These are phyloP conservation scores for Brassica nigra DNA, from an alignment of 345 rosid species.

Conservation along the genomic window DNA sequence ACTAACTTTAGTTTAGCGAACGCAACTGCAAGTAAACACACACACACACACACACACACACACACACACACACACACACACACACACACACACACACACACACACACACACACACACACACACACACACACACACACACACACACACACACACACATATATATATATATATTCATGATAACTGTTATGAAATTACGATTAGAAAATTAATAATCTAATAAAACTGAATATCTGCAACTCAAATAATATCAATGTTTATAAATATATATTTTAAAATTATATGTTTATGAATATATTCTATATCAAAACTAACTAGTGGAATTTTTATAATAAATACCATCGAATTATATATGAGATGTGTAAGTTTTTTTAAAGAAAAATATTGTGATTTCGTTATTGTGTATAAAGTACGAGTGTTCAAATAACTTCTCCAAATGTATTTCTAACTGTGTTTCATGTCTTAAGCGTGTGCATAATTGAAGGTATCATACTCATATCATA, in stretches of 20 bases:
- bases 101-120: background rate
- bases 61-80: too few relatives aligned
- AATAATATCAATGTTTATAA: background rate
- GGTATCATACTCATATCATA: slow-evolving; percentile 31
- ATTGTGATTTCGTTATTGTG: background rate
- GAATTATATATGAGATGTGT: background rate
- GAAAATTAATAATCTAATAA: background rate
- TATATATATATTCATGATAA: too few relatives aligned
- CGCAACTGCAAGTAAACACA: background rate
- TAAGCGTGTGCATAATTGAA: slow-evolving; percentile 23
- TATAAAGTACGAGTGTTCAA: slow-evolving; percentile 5
- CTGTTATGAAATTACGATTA: background rate
- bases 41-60: background rate
- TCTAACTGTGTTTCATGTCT: slow-evolving; percentile 31
- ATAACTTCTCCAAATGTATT: slow-evolving; percentile 2
- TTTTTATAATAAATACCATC: background rate
- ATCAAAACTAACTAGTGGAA: background rate
- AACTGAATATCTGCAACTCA: background rate
- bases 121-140: background rate
- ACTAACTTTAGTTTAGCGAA: background rate
- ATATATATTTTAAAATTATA: background rate
- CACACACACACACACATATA: background rate
- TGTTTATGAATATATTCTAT: background rate
- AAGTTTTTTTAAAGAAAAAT: background rate
- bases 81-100: too few relatives aligned